Evolutionary conservation across 2,329 filamentous ascomycete species (phyloP).

Genomic region (Paraphaeosphaeria minitans): DNA sequence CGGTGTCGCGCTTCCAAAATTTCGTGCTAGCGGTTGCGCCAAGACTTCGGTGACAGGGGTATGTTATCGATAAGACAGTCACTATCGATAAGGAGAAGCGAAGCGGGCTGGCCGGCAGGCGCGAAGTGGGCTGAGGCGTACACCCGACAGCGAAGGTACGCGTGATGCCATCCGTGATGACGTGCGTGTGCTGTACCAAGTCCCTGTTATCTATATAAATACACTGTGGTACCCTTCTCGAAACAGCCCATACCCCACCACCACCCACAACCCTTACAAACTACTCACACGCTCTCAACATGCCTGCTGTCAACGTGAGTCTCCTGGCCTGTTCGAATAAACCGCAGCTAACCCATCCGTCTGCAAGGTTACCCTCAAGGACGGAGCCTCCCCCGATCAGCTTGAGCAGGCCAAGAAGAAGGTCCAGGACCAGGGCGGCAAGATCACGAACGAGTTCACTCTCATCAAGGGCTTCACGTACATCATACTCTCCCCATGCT

Average conservation of each 20-base stretch:
- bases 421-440: slow-evolving; percentile 75
- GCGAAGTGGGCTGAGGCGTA: slow-evolving; percentile 5
- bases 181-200: slow-evolving; percentile 10
- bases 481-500: slow-evolving; percentile 42
- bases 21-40: slow-evolving; percentile 40
- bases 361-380: slow-evolving; percentile 77
- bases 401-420: slow-evolving; percentile 79
- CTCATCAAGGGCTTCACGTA: slow-evolving; percentile 95
- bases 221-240: slow-evolving; percentile 4
- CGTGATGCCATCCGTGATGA: slow-evolving; percentile 18
- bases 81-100: slow-evolving; percentile 42
- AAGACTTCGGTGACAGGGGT: slow-evolving; percentile 31
- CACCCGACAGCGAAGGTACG: slow-evolving; percentile 6
- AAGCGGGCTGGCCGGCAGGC: slow-evolving; percentile 18
- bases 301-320: slow-evolving; percentile 47
- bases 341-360: neutral
- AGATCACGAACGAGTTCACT: slow-evolving; percentile 81
- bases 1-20: slow-evolving; percentile 28
- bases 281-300: slow-evolving; percentile 24
- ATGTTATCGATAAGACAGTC: slow-evolving; percentile 41
- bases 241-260: slow-evolving; percentile 7
- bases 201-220: slow-evolving; percentile 7
- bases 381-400: slow-evolving; percentile 68
- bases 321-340: neutral
- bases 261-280: neutral